Base-by-base conservation (phyloP, 768 basidiomycete genomes). In the Collybia sordida region DNA sequence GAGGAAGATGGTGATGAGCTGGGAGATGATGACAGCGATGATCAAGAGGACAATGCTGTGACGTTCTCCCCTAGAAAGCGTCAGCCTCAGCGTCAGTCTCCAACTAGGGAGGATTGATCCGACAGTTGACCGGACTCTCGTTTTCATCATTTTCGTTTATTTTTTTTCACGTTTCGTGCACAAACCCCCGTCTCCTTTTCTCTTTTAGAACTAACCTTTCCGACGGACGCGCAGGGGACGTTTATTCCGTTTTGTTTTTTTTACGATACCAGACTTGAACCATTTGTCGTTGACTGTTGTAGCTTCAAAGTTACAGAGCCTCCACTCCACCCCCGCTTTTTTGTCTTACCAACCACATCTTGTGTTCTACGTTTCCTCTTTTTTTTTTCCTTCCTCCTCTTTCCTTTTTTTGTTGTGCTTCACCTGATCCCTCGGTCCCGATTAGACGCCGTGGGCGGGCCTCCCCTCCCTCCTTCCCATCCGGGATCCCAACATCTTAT, bases 61-160 rank as follows among this genome's bases (percentile, higher is more conserved):
- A 63, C 59, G 22, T 71, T 71, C 47, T 63, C 68, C 19, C 64
- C 68, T 38, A 52, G 65, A 44, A 60, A 55, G 40, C 62, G 55
- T 25, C 28, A 27, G 19, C 35, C 25, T 18, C 8, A 8, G 8
- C 9, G 25, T 8, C 9, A 27, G 17, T 43, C 6, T 14, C 6
- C 44, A 31, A 19, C 31, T 8, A 6, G 12, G 12, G 31, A 25
- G 21, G 22, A 23, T 45, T 17, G 34, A 22, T 21, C 22, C 24
- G 19, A n/a, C n/a, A n/a, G n/a, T n/a, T n/a, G n/a, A 24, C 34
- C 34, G 36, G 31, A 34, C 5, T 19, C 19, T 15, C 11, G 21
- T 36, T 14, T 6, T n/a, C 8, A 31, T 37, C 35, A 37, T 37
- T 37, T 37, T 37, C 18, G 31, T 12, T 44, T 45, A 35, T 45